Conservation (phyloP, 1,284 basidiomycete species). For the Agaricales sp. region DNA sequence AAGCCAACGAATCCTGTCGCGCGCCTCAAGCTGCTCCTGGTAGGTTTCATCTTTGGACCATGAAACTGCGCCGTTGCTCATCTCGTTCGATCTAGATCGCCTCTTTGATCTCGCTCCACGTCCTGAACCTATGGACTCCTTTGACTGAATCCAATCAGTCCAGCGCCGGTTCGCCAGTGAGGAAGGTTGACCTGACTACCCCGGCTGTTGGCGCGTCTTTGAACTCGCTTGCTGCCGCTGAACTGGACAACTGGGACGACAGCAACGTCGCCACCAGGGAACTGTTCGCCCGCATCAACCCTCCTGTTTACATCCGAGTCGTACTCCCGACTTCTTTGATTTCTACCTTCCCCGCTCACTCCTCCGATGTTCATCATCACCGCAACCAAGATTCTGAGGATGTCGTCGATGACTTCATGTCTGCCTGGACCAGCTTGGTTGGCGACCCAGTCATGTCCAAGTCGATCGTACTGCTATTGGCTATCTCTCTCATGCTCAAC, state of each 20-base stretch:
- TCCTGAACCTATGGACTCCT: conserved; percentile 90
- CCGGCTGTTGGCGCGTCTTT: conserved; percentile 54
- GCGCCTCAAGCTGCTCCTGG: conserved; percentile 82
- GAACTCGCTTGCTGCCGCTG: conserved; percentile 38
- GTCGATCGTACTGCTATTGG: conserved; percentile 89
- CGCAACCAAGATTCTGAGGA: conserved; percentile 14
- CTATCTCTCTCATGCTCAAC: conserved; percentile 85
- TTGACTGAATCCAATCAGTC: conserved; percentile 52
- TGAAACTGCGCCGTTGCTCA: conserved; percentile 6
- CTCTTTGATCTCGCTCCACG: conserved; percentile 82
- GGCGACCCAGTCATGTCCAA: conserved; percentile 93
- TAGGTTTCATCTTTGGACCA: conserved; percentile 24
- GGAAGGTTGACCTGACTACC: conserved; percentile 54
- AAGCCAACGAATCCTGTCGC: conserved; percentile 73
- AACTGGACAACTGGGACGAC: conserved; percentile 17
- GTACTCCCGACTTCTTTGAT: conserved; percentile 21
- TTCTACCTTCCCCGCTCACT: conserved; percentile 8
- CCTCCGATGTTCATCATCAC: conserved; percentile 5
- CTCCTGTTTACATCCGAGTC: conserved; percentile 54
- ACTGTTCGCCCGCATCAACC: conserved; percentile 63
- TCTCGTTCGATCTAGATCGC: conserved; percentile 41
- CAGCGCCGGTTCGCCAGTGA: conserved; percentile 19
- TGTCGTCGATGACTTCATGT: conserved; percentile 74
- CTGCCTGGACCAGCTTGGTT: conserved; percentile 89
- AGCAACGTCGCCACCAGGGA: conserved; percentile 25